These are phyloP conservation scores for Erodium trifolium DNA, from an alignment of 441 rosid genomes.

Conservation along the genomic window DNA sequence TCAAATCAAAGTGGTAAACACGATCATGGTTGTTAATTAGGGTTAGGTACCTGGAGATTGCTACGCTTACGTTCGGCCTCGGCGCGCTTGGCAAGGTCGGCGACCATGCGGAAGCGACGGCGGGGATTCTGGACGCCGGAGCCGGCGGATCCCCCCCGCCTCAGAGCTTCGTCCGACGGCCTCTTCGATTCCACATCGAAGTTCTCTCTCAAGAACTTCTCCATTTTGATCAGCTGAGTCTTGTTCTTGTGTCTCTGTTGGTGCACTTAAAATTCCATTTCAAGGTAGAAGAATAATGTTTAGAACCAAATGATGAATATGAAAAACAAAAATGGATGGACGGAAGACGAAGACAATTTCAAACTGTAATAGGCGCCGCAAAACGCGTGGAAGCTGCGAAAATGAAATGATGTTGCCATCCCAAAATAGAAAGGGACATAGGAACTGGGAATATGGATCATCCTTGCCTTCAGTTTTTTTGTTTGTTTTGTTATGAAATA, in stretches of 20 bases:
- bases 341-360: constrained; percentile 6
- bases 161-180: constrained; percentile 32
- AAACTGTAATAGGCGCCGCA: background rate
- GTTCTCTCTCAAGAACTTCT: constrained; percentile 32
- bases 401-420: background rate
- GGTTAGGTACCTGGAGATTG: constrained; percentile 33
- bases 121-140: constrained; percentile 39
- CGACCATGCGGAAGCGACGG: constrained; percentile 45
- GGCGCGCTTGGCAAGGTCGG: constrained; percentile 43
- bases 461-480: too few species aligned
- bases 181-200: constrained; percentile 34
- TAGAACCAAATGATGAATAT: background rate
- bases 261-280: background rate
- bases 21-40: too few species aligned
- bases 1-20: background rate
- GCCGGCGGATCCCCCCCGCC: constrained; percentile 36
- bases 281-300: background rate
- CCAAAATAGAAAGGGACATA: background rate
- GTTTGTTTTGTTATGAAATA: background rate
- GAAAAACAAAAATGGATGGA: background rate
- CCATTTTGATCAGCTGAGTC: constrained; percentile 16
- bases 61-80: constrained; percentile 37
- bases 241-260: background rate
- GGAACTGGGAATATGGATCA: background rate
- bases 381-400: background rate